Conservation (phyloP, 257 asterid species). For the Dorcoceras hygrometricum region DNA sequence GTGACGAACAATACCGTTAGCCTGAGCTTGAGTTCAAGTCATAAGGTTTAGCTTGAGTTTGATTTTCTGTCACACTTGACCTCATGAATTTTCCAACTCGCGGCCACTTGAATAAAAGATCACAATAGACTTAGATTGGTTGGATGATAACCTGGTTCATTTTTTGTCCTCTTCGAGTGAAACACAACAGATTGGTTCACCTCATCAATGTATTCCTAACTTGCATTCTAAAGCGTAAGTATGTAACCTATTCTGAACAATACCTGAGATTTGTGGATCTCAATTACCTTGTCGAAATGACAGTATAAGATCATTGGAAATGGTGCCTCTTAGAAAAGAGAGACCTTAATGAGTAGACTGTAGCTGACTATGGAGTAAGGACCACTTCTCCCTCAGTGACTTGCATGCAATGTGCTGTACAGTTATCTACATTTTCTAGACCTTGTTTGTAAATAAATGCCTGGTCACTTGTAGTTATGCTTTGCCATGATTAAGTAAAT, state of each 20-base stretch:
- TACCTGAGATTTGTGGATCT: conserved; percentile 4
- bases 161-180: background rate
- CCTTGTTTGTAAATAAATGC: background rate
- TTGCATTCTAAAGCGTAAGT: conserved; percentile 14
- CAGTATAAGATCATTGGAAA: background rate
- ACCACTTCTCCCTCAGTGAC: background rate
- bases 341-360: conserved; percentile 2
- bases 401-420: background rate
- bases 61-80: background rate
- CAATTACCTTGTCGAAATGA: conserved; percentile 12
- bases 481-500: background rate
- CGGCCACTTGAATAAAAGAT: background rate
- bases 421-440: conserved; percentile 3
- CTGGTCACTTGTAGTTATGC: background rate
- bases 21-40: too few relatives aligned
- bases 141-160: background rate
- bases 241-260: conserved; percentile 15
- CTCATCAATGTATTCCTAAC: conserved; percentile 4
- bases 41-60: background rate
- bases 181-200: background rate
- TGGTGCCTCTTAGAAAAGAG: background rate
- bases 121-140: background rate
- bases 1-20: too few relatives aligned
- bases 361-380: conserved; percentile 6
- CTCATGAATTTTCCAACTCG: background rate